Percentiles rank a stretch among this genome's conserved stretches.
Evolutionary conservation across 1,284 basidiomycete species (phyloP).

Genomic region (Amylostereum chailletii): DNA sequence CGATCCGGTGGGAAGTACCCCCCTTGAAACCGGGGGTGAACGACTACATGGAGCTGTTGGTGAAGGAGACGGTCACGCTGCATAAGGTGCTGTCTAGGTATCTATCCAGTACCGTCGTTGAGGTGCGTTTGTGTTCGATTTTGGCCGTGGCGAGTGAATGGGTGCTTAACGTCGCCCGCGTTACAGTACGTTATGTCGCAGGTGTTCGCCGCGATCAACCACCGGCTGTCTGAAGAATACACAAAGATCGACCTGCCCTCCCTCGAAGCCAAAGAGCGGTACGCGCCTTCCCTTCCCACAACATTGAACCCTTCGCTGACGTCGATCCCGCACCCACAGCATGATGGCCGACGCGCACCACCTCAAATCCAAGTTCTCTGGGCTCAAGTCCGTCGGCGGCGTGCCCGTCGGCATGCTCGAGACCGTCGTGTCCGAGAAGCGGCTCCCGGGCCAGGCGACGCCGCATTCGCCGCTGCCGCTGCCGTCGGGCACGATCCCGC

Average conservation of each 20-base stretch:
- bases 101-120: slow-evolving; percentile 67
- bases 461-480: slow-evolving; percentile 12
- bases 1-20: slow-evolving; percentile 68
- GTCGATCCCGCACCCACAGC: slow-evolving; percentile 27
- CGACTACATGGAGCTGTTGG: slow-evolving; percentile 84
- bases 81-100: slow-evolving; percentile 96
- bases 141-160: slow-evolving; percentile 1
- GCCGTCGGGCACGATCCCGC: slow-evolving; percentile 10
- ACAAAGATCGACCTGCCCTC: slow-evolving; percentile 71
- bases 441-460: slow-evolving; percentile 26
- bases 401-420: slow-evolving; percentile 71
- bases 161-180: neutral
- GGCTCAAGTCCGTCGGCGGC: slow-evolving; percentile 57
- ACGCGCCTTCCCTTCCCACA: slow-evolving; percentile 16
- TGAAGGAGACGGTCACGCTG: slow-evolving; percentile 93
- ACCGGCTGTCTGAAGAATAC: slow-evolving; percentile 81
- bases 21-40: slow-evolving; percentile 53
- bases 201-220: slow-evolving; percentile 87
- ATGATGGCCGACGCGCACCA: slow-evolving; percentile 73
- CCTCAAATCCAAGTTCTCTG: slow-evolving; percentile 64
- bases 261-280: slow-evolving; percentile 79
- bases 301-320: slow-evolving; percentile 3
- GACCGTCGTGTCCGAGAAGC: slow-evolving; percentile 73
- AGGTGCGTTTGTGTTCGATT: slow-evolving; percentile 41
- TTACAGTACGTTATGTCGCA: slow-evolving; percentile 82